Base-by-base conservation (phyloP, 2,329 filamentous ascomycete species). In the Hymenoscyphus linearis region DNA sequence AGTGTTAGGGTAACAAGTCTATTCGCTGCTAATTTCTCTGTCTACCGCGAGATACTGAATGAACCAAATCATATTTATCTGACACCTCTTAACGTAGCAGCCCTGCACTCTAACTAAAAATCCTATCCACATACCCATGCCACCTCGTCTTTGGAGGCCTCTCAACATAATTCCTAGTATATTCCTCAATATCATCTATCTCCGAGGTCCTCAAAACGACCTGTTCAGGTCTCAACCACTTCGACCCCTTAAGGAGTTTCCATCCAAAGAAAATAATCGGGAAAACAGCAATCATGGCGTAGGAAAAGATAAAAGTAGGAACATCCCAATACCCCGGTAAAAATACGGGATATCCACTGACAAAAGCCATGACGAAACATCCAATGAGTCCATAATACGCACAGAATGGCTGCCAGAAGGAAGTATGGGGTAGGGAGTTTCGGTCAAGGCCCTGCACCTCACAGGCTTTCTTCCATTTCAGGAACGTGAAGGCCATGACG, bases 311-410 rank as follows among this genome's bases (percentile, higher is more conserved):
- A 69, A 88, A 88, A 0, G 79, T 82, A 2, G 83, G 79, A 4
- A 86, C 72, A 63, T 82, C 77, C 85, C 85, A 88, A 1, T 78
- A 31, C 1, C 14, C 35, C 47, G 81, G 80, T 22, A 87, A 70
- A 68, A 88, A 88, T 2, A 86, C 83, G 0, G 80, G 79, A 64
- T 86, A 87, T 0, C 85, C 85, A 13, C 82, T 79, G 0, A 86
- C 81, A 65, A 87, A 82, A 0, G 81, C 78, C 83, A 87, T 86
- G 64, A 84, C 71, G 52, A 78, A 79, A 36, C 79, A 83, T 22
- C 78, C 79, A 0, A 74, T 72, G 4, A 87, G 75, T 3, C 79
- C 79, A 62, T 82, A 70, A 62, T 77, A 85, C 1, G 85, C 79
- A 9, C 80, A 81, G 64, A 80, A 86, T 0, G 85, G 85, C 68